Base-by-base conservation (phyloP, 768 basidiomycete genomes). In the Gautieria morchelliformis region DNA sequence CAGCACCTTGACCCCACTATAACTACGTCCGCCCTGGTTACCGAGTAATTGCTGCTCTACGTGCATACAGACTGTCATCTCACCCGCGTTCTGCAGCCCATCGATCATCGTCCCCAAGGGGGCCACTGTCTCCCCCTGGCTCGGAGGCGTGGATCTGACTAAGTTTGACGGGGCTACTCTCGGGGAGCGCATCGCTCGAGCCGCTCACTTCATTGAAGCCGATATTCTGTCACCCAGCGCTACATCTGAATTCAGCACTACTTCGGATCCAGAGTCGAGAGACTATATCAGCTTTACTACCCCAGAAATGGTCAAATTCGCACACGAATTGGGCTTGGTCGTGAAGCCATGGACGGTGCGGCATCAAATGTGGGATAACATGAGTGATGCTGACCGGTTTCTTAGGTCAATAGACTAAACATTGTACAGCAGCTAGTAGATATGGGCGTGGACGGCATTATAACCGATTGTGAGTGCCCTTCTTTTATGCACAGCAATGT, bases 321-420 rank as follows among this genome's bases (percentile, higher is more conserved):
- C 87, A 0, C 89, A 89, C 64, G 59, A 73, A 37, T 74, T 85
- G 32, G 83, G 81, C 3, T 65, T 90, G 65, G 59, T 66, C 11
- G 82, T 91, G 46, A 81, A 83, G 59, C 85, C 87, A 6, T 91
- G 84, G 82, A 90, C 88, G 32, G 85, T 86, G 60, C 61, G 79
- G 72, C 53, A 19, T 46, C 27, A 37, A 14, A 20, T 33, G 42
- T 33, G 2, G 42, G 19, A 27, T 11, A 15, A 48, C 27, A 9
- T 37, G 27, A 27, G n/a, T 14, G 19, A 33, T 37, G 30, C 35
- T 47, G n/a, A 20, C 20, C 54, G 14, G 59, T 7, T 24, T 35
- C 37, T 0, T 64, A 87, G 85, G 76, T 85, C 58, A 81, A 89
- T 65, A 71, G 74, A 19, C 70, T 86, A 57, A 82, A 79, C 62